phyloP scores from a whole-genome alignment of 78 protist genomes.

The Diacronema lutheri region DNA sequence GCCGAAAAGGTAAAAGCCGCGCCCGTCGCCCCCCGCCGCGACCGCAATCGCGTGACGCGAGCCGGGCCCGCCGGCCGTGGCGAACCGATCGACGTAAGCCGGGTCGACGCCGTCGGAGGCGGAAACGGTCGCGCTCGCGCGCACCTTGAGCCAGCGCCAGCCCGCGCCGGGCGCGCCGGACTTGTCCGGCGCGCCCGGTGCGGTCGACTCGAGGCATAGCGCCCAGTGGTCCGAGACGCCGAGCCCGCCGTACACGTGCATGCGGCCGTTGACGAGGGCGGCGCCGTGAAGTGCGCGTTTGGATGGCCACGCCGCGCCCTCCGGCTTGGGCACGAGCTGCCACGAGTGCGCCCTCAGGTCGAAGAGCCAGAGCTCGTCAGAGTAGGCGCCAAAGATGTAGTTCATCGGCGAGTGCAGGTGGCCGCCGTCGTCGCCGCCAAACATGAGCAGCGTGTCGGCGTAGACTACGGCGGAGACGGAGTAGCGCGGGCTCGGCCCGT shows the following conservation, averaged over 20 bases:
- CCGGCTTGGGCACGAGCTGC: neutral
- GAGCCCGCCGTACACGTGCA: constrained; percentile 6
- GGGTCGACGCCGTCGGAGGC: neutral
- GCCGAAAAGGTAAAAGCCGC: neutral
- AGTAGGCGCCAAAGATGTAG: neutral
- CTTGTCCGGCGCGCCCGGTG: no score
- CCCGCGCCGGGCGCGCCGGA: neutral
- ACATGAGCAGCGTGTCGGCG: neutral
- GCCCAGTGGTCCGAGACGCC: neutral
- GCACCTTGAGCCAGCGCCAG: neutral
- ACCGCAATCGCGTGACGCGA: neutral
- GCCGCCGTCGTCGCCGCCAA: constrained; percentile 13
- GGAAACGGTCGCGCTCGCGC: neutral
- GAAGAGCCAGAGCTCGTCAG: neutral
- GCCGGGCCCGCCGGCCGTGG: neutral
- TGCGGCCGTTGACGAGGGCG: neutral
- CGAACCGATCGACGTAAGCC: neutral
- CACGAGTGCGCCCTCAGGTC: neutral
- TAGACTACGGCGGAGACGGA: neutral
- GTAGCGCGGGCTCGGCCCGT: constrained; percentile 1
- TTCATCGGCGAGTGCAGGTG: neutral
- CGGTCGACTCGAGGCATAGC: neutral
- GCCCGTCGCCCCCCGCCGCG: neutral
- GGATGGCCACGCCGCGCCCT: neutral
- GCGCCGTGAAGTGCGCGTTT: constrained; percentile 9